Evolutionary conservation across 2,329 filamentous ascomycete species (phyloP).

Genomic region (Pyrenophora graminea): DNA sequence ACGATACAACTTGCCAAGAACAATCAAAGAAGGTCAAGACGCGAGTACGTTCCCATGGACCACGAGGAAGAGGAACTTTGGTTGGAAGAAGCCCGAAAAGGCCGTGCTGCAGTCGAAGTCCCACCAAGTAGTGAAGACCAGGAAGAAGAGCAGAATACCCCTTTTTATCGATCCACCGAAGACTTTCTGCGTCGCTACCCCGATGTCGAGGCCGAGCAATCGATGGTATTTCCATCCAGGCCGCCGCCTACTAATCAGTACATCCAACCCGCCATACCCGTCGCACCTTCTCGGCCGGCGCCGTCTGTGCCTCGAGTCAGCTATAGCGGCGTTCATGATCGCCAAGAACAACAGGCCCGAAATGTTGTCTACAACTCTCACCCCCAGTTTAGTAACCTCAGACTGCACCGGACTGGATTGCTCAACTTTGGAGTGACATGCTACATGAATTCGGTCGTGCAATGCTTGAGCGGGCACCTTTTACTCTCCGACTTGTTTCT

Average conservation of each 20-base stretch:
- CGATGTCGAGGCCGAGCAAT: constrained; percentile 63
- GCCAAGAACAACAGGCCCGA: constrained; percentile 45
- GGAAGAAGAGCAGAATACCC: constrained; percentile 35
- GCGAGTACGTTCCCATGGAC: constrained; percentile 72
- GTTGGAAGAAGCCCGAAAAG: constrained; percentile 74
- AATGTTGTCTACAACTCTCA: constrained; percentile 52
- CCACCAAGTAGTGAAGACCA: constrained; percentile 37
- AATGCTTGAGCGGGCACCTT: constrained; percentile 76
- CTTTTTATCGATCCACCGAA: constrained; percentile 70
- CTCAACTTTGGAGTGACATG: constrained; percentile 82
- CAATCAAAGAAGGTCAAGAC: constrained; percentile 59
- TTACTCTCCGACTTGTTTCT: constrained; percentile 66
- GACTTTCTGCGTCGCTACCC: constrained; percentile 85
- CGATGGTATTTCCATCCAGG: constrained; percentile 56
- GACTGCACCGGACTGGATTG: constrained; percentile 71
- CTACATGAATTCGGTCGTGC: constrained; percentile 90
- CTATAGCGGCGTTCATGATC: constrained; percentile 79
- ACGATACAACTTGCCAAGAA: constrained; percentile 57
- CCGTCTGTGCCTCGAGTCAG: constrained; percentile 65
- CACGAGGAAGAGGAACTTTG: constrained; percentile 80
- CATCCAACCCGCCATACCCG: constrained; percentile 60
- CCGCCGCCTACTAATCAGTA: constrained; percentile 51
- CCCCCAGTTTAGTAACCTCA: constrained; percentile 50
- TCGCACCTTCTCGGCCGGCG: constrained; percentile 62
- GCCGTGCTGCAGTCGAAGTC: constrained; percentile 57